These are phyloP conservation scores for Rhizopus stolonifer DNA, from an alignment of 371 early-diverging fungal genomes.

Conservation along the genomic window DNA sequence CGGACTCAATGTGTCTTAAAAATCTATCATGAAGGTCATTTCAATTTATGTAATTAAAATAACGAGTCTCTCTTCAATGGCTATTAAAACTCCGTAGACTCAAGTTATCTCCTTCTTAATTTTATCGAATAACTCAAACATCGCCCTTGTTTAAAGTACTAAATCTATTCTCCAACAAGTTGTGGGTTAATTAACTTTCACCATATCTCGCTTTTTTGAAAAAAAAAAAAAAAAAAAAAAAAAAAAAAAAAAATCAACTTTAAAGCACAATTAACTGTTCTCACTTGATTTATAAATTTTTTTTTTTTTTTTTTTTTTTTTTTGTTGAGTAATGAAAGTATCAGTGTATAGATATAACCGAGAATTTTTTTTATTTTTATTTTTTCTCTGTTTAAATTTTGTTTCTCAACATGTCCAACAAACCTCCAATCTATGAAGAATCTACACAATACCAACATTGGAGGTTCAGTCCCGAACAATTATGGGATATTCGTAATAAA, in stretches of 20 bases:
- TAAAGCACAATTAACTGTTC: neutral
- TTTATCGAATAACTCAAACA: too few relatives aligned
- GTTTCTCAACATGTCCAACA: neutral
- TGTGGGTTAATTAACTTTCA: neutral
- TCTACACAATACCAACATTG: constrained; percentile 76
- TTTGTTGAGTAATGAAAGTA: too few relatives aligned
- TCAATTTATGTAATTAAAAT: constrained; percentile 9
- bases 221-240: too few relatives aligned
- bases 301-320: neutral
- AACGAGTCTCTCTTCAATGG: constrained; percentile 28
- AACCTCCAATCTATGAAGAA: constrained; percentile 41
- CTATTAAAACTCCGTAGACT: constrained; percentile 22
- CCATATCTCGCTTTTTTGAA: too few relatives aligned
- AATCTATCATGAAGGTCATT: constrained; percentile 18
- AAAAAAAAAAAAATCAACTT: neutral
- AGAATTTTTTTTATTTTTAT: neutral
- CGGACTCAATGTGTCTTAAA: constrained; percentile 30
- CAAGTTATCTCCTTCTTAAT: constrained; percentile 22
- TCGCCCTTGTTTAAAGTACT: neutral
- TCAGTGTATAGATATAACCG: too few relatives aligned
- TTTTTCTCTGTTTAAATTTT: neutral
- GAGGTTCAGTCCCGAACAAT: constrained; percentile 61
- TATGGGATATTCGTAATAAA: constrained; percentile 61
- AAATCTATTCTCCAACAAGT: too few relatives aligned
- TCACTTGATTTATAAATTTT: neutral